A percentile compares a stretch with the other conserved stretches of the same genome.
These are phyloP conservation scores for Sporothrix pseudoabietina DNA, from an alignment of 2,329 filamentous ascomycete species.

Conservation along the genomic window DNA sequence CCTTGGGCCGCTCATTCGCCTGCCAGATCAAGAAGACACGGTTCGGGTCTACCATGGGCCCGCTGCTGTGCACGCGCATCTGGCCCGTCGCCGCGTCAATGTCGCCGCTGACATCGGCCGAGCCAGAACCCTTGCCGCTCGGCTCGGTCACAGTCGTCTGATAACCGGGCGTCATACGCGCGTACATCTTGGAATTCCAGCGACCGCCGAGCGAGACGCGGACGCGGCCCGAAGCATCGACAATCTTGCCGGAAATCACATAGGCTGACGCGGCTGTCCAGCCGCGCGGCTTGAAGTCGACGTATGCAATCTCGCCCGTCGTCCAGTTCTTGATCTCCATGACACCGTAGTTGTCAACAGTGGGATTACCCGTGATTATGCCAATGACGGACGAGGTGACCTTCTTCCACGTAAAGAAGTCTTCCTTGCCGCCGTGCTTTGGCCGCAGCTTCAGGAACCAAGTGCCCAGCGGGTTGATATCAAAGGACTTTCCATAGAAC, in stretches of 20 bases:
- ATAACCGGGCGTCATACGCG: conserved; percentile 86
- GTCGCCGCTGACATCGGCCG: conserved; percentile 22
- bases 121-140: background rate
- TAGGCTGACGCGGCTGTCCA: conserved; percentile 95
- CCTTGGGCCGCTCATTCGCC: conserved; percentile 74
- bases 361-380: conserved; percentile 94
- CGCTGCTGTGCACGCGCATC: conserved; percentile 51
- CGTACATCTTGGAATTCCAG: conserved; percentile 98
- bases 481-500: conserved; percentile 96
- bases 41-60: conserved; percentile 61
- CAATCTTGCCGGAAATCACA: conserved; percentile 81
- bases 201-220: conserved; percentile 88
- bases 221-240: conserved; percentile 76
- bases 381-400: conserved; percentile 96
- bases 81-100: conserved; percentile 41
- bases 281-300: conserved; percentile 93
- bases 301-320: conserved; percentile 82
- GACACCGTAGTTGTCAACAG: conserved; percentile 94
- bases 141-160: conserved; percentile 62
- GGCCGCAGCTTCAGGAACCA: conserved; percentile 92
- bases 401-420: conserved; percentile 98
- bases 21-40: conserved; percentile 93
- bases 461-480: conserved; percentile 92
- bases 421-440: conserved; percentile 70
- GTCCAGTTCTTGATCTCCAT: conserved; percentile 99